phyloP scores from a whole-genome alignment of 768 basidiomycete genomes.

The Gelatoporia subvermispora region DNA sequence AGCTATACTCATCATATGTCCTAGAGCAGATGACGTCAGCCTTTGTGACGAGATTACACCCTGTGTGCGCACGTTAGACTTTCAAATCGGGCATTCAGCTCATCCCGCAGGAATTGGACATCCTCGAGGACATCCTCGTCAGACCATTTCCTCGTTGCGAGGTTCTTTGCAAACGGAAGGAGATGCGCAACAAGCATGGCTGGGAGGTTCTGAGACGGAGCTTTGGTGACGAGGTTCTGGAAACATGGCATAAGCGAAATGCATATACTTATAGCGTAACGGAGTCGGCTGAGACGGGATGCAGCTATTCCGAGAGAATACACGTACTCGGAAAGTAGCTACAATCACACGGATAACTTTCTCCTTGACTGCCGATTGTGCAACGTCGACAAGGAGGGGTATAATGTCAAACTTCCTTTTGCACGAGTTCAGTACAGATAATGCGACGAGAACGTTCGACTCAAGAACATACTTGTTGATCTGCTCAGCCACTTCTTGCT shows the following conservation, averaged over 20 bases:
- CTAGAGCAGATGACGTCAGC: conserved; percentile 34
- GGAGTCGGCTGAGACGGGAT: no score
- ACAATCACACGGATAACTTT: conserved; percentile 93
- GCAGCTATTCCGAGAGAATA: no score
- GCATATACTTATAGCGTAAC: no score
- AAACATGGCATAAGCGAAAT: conserved; percentile 5
- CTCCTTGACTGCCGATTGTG: conserved; percentile 90
- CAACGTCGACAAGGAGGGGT: conserved; percentile 76
- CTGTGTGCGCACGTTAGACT: conserved; percentile 71
- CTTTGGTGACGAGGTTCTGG: conserved; percentile 87
- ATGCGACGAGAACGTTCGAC: neutral
- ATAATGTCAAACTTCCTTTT: conserved; percentile 84
- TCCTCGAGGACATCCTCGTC: conserved; percentile 96
- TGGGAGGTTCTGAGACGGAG: conserved; percentile 83
- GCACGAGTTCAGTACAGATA: neutral
- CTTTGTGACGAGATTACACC: neutral
- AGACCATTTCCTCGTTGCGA: conserved; percentile 81
- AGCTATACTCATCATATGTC: conserved; percentile 94
- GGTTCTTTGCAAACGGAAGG: conserved; percentile 81
- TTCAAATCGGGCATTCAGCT: conserved; percentile 80
- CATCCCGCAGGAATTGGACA: conserved; percentile 80
- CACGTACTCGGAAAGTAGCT: conserved; percentile 90
- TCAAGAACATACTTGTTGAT: conserved; percentile 74
- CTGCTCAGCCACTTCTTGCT: conserved; percentile 76
- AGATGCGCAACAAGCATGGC: conserved; percentile 89